Conservation (phyloP, 192 early-diverging fungal genomes). For the Backusella circina region DNA sequence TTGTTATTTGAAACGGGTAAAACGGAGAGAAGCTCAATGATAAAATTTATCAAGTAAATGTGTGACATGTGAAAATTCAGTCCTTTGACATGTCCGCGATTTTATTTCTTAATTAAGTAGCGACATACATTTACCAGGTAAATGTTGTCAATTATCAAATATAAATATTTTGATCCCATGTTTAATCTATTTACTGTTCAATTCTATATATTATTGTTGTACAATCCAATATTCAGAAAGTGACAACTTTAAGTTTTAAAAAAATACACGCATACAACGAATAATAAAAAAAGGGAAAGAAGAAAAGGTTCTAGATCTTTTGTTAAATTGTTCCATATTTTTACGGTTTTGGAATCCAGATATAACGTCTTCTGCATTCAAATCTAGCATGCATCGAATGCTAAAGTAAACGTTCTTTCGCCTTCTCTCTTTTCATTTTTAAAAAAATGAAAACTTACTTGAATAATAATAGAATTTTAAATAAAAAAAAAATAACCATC, state of each 20-base stretch:
- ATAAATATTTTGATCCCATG: neutral
- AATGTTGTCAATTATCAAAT: neutral
- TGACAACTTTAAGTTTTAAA: neutral
- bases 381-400: neutral
- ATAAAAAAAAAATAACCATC: neutral
- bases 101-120: neutral
- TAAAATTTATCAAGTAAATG: neutral
- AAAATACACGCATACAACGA: no score
- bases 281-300: neutral
- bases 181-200: neutral
- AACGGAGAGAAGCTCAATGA: neutral
- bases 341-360: neutral
- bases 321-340: no score
- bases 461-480: neutral
- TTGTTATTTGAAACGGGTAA: neutral
- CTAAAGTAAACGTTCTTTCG: neutral
- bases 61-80: neutral
- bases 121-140: neutral
- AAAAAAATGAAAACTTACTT: neutral
- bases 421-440: neutral
- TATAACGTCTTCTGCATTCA: neutral
- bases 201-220: neutral
- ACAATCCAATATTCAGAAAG: neutral
- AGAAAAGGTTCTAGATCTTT: neutral
- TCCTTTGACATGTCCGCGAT: neutral